These are phyloP conservation scores for Oenanthe sinensis DNA, from an alignment of 129 eudicot species.

Conservation along the genomic window DNA sequence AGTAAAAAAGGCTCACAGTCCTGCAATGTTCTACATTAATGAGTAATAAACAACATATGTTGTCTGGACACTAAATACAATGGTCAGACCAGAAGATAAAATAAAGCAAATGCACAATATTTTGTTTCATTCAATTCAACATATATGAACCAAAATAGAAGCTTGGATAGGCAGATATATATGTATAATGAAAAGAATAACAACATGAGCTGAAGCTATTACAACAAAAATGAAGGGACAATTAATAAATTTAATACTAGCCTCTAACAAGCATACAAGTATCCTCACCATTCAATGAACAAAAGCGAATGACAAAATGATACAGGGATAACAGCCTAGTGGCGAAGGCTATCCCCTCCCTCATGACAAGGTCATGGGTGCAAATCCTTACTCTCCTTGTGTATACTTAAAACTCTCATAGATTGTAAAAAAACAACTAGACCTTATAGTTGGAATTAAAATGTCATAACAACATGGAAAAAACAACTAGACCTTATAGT, in stretches of 20 bases:
- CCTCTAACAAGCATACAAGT: neutral
- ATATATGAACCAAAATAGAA: neutral
- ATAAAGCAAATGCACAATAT: neutral
- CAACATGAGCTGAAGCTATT: slow-evolving; percentile 16
- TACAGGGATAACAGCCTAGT: neutral
- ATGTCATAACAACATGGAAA: neutral
- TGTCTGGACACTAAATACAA: neutral
- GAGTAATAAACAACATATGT: no score
- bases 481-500: neutral
- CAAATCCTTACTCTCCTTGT: neutral
- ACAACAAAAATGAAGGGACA: neutral
- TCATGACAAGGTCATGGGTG: neutral
- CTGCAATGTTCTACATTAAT: slow-evolving; percentile 22
- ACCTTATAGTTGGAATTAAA: neutral
- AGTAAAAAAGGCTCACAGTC: slow-evolving; percentile 42
- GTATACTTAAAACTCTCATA: neutral
- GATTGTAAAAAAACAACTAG: neutral
- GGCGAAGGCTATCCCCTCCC: neutral
- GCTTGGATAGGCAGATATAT: neutral
- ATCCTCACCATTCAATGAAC: neutral
- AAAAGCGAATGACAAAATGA: neutral
- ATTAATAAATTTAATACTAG: neutral
- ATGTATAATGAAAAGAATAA: neutral
- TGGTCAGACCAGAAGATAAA: neutral
- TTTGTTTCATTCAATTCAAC: neutral